phyloP scores from a whole-genome alignment of 257 asterid genomes.

The Gentiana macrophylla region DNA sequence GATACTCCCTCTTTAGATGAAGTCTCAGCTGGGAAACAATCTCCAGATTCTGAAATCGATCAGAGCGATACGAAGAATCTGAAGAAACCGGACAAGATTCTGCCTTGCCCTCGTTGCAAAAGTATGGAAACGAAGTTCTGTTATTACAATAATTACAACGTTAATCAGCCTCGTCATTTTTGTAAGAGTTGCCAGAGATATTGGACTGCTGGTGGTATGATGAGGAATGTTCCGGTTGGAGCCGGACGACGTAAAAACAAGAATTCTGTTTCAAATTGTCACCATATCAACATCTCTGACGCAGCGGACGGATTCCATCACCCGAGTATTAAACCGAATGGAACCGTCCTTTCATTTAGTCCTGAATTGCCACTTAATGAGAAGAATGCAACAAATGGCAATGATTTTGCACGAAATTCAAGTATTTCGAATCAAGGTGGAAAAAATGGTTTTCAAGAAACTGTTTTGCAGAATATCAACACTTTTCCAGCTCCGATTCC shows the following conservation, averaged over 20 bases:
- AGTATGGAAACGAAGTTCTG: constrained; percentile 92
- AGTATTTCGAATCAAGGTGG: constrained; percentile 21
- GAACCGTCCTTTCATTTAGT: constrained; percentile 62
- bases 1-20: constrained; percentile 25
- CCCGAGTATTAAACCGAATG: constrained; percentile 35
- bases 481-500: constrained; percentile 46
- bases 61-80: constrained; percentile 36
- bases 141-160: constrained; percentile 82
- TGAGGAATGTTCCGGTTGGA: constrained; percentile 91
- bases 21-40: constrained; percentile 20
- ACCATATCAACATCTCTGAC: constrained; percentile 49
- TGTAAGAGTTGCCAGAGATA: constrained; percentile 95
- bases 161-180: constrained; percentile 83
- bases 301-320: constrained; percentile 33
- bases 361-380: constrained; percentile 32
- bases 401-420: constrained; percentile 35
- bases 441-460: constrained; percentile 23
- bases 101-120: constrained; percentile 91
- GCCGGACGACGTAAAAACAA: constrained; percentile 85
- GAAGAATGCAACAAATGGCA: constrained; percentile 29
- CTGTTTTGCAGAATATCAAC: constrained; percentile 28
- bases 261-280: constrained; percentile 44
- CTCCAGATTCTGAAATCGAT: constrained; percentile 28
- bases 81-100: constrained; percentile 78
- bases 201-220: constrained; percentile 95